Evolutionary conservation across 345 rosid genomes (phyloP), one percentile per base, ranked within the genome.

Genomic region (Sonneratia alba): DNA sequence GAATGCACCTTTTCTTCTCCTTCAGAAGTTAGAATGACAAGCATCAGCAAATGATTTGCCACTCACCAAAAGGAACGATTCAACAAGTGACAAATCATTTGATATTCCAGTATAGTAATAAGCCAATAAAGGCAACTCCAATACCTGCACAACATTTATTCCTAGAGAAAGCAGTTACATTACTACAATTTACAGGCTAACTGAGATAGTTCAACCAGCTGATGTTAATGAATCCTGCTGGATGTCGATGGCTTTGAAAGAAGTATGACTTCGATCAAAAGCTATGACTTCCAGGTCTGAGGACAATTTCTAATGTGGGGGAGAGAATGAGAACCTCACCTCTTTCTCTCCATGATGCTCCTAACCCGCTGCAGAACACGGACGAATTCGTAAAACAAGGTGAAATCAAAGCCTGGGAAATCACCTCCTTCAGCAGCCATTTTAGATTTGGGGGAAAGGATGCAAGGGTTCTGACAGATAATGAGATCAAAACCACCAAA

Each of bases 401-500:
- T 67, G 72, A 83, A 90, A 74, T 94, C 91, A 12, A 94, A 88
- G 63, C 61, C 69, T 0, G 84, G 80, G 24, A 63, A 66, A 4
- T 13, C 51, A 4, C 67, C 71, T 10, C 14, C 73, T 16, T 32
- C 71, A 36, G 71, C 71, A 74, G 78, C 67, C 8, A 5, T 47
- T 61, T 72, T 70, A 53, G 81, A 53, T 77, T 42, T 49, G 70
- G 79, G 59, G 68, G 76, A 68, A 62, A 43, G 74, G 22, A 81
- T 70, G 73, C 85, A 78, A 10, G 97, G 84, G 85, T 84, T 88
- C 79, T 92, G 92, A 78, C 98, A 86, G 16, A 91, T 82, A 57
- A 94, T 66, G 0, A 94, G 75, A 82, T 94, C 97, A 10, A 94
- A 85, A 45, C 85, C 83, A 1, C 88, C 96, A 27, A 89, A 84